Base-by-base conservation (phyloP, 1,284 basidiomycete genomes). In the Vanrija sp. region DNA sequence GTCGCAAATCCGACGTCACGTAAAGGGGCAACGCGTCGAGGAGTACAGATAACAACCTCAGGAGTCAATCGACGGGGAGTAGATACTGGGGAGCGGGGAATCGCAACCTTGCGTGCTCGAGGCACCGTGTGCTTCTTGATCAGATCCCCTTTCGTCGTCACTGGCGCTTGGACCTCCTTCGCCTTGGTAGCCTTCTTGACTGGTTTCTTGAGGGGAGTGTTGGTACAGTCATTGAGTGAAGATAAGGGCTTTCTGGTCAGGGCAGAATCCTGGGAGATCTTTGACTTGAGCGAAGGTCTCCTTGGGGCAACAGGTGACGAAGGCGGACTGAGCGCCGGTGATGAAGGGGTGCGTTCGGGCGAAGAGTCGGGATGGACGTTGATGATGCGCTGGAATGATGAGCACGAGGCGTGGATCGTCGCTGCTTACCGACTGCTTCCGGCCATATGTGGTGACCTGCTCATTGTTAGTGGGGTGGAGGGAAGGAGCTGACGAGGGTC, bases 371-470 rank as follows among this genome's bases (percentile, higher is more conserved):
- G 39, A 46, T 68, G 70, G 14, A 74, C 54, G 2, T 69, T 58
- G 49, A 73, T 71, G 61, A 74, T 66, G 54, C 67, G 63, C 67
- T 72, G 46, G 26, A 15, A 16, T 34, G 34, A 43, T 40, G n/a
- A 51, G 42, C 16, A 47, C 12, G 34, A n/a, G 19, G 14, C 34
- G 47, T 40, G 23, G 21, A 21, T 34, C 34, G 34, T 34, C 34
- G 12, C 23, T 3, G 51, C 71, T 62, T 46, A 75, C 73, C 6
- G 65, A 68, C 54, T 68, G 68, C 50, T 68, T 70, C 29, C 61
- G 62, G 21, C 74, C 75, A 50, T 77, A 77, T 6, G 72, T 71
- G 8, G 64, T 73, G 58, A 77, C 72, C 67, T 75, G 55, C 28
- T 18, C 21, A 48, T 58, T 28, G 54, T 50, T 49, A n/a, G 26